Evolutionary conservation across 1,284 basidiomycete genomes (phyloP), one percentile per base, ranked within the genome.

Genomic region (Fomitiporia mediterranea): DNA sequence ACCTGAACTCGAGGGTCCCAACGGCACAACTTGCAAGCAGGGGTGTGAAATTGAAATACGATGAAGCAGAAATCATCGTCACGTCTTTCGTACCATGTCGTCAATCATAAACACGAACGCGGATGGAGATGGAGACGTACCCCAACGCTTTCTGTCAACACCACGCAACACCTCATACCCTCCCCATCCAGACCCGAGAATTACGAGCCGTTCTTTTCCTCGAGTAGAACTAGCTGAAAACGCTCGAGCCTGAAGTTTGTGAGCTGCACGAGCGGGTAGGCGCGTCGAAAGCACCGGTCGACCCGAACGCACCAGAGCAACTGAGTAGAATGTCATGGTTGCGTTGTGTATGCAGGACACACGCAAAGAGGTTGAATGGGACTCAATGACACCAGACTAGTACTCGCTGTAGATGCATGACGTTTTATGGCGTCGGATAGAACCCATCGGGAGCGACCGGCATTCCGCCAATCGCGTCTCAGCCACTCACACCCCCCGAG

Each of bases 1-100:
- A 84, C 32, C 90, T 76, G 64, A 89, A 91, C 62, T 93, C 89
- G 48, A 94, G 72, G 1, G 91, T 92, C 4, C 91, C 91, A 27
- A 92, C 89, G 1, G 89, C 81, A 57, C 85, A 86, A 43, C 85
- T 77, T 0, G 89, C 88, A 11, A 91, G 74, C 35, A 93, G 70
- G 0, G 90, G 90, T 0, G 90, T 93, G 66, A 92, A 92, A 64
- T 90, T 89, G 72, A 93, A 92, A 68, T 90, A 86, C 30, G 82
- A 83, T 52, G 77, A 86, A 0, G 90, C 87, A 0, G 88, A 89
- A 37, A 93, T 66, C 42, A 91, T 69, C 0, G 81, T 84, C 9
- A 89, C 82, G 63, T 87, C 85, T 86, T 64, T 3, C n/a, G n/a
- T 27, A 17, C 13, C 28, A 21, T 21, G 37, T 37, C 54, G 28